Base-by-base conservation (phyloP, 179 eudicot species). In the Silene coronaria region DNA sequence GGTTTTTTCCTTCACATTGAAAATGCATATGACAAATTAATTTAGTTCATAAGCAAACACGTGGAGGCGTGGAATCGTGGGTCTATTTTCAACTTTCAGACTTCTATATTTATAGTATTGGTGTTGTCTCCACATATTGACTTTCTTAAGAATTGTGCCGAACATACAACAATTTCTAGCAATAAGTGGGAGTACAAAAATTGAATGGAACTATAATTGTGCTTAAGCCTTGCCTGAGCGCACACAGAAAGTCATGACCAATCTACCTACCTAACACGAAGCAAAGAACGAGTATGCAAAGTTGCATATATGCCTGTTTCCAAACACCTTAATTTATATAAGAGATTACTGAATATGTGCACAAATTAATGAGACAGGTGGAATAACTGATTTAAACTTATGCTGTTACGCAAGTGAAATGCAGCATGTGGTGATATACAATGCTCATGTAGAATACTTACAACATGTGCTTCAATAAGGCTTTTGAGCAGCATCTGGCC, bases 401-500 rank as follows among this genome's bases (percentile, higher is more conserved):
- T 46, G 64, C n/a, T n/a, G n/a, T n/a, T n/a, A n/a, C n/a, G n/a
- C 24, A 65, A 28, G 67, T 3, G 21, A 46, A 36, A 10, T 38
- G 48, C 32, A 71, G 32, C 58, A 19, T 48, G 28, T 61, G 63
- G 57, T 32, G 6, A 28, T 1, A 57, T 24, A 26, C 1, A 2
- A 55, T 55, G 58, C n/a, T 42, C 30, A 67, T 26, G 64, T 27
- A 63, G 80, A 76, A 66, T 78, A 90, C 98, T 92, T 87, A 95
- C 99, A 74, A 92, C 95, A 73, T 95, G 99, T 68, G 94, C 90
- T 86, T 95, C 95, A 67, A 95, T 90, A 8, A 95, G 91, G 85
- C 76, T 86, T 88, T 92, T 95, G n/a, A 95, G 95, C 85, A 90
- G 97, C 91, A 88, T 87, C 84, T 92, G 97, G 66, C 99, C 97